Base-by-base conservation (phyloP, 2,329 filamentous ascomycete species). In the Sordariomycetes sp. region DNA sequence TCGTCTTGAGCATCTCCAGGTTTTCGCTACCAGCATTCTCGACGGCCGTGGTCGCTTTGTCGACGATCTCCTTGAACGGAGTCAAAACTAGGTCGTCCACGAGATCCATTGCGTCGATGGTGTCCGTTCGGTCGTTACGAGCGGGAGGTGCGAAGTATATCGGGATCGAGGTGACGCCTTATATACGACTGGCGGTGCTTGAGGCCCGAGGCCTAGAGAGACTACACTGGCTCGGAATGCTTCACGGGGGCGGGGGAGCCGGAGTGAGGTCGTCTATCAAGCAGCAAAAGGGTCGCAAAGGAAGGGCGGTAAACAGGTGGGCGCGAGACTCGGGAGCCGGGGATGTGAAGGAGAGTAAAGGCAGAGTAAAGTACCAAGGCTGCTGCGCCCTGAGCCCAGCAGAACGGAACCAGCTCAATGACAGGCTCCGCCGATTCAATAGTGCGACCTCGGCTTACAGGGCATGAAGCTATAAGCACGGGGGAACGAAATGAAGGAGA, bases 1-100 rank as follows among this genome's bases (percentile, higher is more conserved):
- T 76, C 28, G 76, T 74, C 65, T 73, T 76, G 63, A 72, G 67
- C 78, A 82, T 81, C 34, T 68, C 65, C 52, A 61, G 59, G 60
- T 73, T 67, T 25, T 70, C 64, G 57, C 71, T 68, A 45, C 67
- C 73, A 10, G 76, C 76, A 69, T 79, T 79, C 28, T 71, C 68
- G 53, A 74, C 63, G 0, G 78, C 78, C 12, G 63, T 59, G 36
- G 68, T 74, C 35, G 73, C 77, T 68, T 79, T 79, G 51, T 77
- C 73, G 55, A 79, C 72, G 57, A 81, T 74, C 52, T 81, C 76
- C 56, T 67, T 70, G 62, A 81, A 81, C 32, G 77, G 76, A 39
- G 70, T 69, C 32, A 80, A 66, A 42, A 79, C 74, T 52, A 81
- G 72, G 52, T 71, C 68, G 52, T 63, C 62, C 25, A 74, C 67